Evolutionary conservation across 2,329 filamentous ascomycete species (phyloP), one percentile per base, ranked within the genome.

Genomic region (Biscogniauxia marginata): DNA sequence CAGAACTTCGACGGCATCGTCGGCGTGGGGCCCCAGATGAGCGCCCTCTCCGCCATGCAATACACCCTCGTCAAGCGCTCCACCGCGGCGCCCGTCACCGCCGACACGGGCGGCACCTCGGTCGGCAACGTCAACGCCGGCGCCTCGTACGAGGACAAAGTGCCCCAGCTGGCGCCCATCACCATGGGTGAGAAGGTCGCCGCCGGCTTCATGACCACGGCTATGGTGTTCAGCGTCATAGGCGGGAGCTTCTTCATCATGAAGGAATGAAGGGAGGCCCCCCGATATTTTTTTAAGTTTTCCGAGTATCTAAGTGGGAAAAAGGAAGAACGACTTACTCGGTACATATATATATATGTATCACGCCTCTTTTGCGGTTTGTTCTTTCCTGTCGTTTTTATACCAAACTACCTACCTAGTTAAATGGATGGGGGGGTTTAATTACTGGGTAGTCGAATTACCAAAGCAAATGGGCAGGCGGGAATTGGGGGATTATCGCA

Each of bases 21-120:
- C 11, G 87, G 87, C 53, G 85, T 90, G 7, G 87, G 88, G 45
- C 78, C 88, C 70, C 84, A 90, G 76, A 88, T 90, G 81, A 86
- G 82, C 63, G 86, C 84, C 0, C 75, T 89, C 22, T 80, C 83
- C 22, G 80, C 86, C 11, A 74, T 90, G 61, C 84, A 84, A 70
- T 85, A 85, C 55, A 82, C 80, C 46, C 74, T 89, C 9, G 72
- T 84, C 44, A 70, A 75, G 45, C 68, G 49, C 23, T 51, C 24
- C 21, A 23, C 56, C 18, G 50, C 56, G 13, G 71, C 71, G 1
- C 80, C 84, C 0, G 74, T 81, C 13, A 86, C 84, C 0, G 75
- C 76, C 0, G 67, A 74, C 3, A 82, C 78, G 1, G 87, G 86
- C 30, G 87, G 87, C 51, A 88, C 82, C 1, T 84, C 81, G 2